A percentile compares a stretch with the other conserved stretches of the same genome.
Evolutionary conservation across 2,329 filamentous ascomycete species (phyloP).

Genomic region (Simplicillium sp.): DNA sequence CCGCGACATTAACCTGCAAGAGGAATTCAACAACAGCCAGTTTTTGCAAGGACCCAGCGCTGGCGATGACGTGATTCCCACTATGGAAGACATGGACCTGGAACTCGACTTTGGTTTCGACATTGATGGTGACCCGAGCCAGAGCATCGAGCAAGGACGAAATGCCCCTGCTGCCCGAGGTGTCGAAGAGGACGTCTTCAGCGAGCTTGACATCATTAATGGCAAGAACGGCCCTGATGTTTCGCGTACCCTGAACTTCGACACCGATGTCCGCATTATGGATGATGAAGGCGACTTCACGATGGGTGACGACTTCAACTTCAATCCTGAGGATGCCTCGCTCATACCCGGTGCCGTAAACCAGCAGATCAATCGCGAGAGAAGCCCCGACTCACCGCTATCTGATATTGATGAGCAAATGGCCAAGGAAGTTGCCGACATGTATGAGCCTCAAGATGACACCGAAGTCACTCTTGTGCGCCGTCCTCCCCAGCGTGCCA

Average conservation of each 20-base stretch:
- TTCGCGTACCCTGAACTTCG: conserved; percentile 43
- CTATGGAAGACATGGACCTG: conserved; percentile 59
- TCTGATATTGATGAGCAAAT: conserved; percentile 60
- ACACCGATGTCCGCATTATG: conserved; percentile 48
- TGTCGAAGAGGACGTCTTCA: conserved; percentile 61
- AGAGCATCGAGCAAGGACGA: conserved; percentile 82
- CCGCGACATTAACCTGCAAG: conserved; percentile 58
- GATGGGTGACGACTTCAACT: conserved; percentile 57
- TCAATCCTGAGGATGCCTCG: conserved; percentile 51
- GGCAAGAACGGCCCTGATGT: conserved; percentile 48
- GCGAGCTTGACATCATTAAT: conserved; percentile 50
- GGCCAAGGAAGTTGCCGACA: conserved; percentile 50
- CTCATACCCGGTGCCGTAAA: conserved; percentile 38
- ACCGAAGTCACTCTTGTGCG: conserved; percentile 48
- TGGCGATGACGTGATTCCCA: conserved; percentile 46
- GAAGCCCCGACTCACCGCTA: conserved; percentile 61
- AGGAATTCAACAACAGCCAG: conserved; percentile 67
- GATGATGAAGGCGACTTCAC: conserved; percentile 55
- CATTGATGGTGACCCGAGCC: conserved; percentile 55
- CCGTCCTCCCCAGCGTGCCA: conserved; percentile 62
- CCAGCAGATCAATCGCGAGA: conserved; percentile 41
- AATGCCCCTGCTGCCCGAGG: conserved; percentile 62
- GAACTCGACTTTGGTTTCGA: conserved; percentile 68
- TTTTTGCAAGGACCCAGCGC: conserved; percentile 61
- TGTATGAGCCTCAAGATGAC: conserved; percentile 53